These are phyloP conservation scores for Lasiosphaeria miniovina DNA, from an alignment of 495 filamentous ascomycete genomes.

Conservation along the genomic window DNA sequence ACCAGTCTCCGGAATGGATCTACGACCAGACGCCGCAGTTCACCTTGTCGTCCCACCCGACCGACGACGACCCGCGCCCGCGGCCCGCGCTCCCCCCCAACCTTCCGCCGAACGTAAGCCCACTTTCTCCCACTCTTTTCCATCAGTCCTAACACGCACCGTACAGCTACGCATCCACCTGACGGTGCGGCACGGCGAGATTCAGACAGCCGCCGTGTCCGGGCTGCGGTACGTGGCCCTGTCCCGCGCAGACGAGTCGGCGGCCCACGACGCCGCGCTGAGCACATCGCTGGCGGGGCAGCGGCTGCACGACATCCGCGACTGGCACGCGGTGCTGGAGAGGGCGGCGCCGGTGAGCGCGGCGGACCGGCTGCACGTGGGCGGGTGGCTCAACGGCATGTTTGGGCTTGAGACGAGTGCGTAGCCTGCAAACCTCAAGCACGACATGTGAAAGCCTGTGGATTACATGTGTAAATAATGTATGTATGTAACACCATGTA, in stretches of 20 bases:
- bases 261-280: constrained; percentile 14
- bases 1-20: constrained; percentile 69
- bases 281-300: constrained; percentile 22
- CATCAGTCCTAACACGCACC: not conserved
- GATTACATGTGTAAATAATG: too few relatives aligned
- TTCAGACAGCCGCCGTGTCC: constrained; percentile 28
- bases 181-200: constrained; percentile 42
- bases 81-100: constrained; percentile 42
- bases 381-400: constrained; percentile 36
- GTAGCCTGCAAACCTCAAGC: too few relatives aligned
- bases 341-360: constrained; percentile 6
- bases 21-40: constrained; percentile 85
- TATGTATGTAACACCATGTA: too few relatives aligned
- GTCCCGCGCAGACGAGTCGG: constrained; percentile 9
- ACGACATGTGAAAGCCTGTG: too few relatives aligned
- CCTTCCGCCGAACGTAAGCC: constrained; percentile 28
- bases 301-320: constrained; percentile 38
- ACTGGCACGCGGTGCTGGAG: constrained; percentile 32
- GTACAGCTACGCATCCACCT: constrained; percentile 25
- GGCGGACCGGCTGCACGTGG: constrained; percentile 18
- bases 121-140: not conserved
- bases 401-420: constrained; percentile 22
- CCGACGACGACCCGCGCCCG: constrained; percentile 53
- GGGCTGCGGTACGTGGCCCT: constrained; percentile 9
- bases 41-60: constrained; percentile 57